Conservation (phyloP, 805 yeast species). For the Metschnikowia reukaufii region DNA sequence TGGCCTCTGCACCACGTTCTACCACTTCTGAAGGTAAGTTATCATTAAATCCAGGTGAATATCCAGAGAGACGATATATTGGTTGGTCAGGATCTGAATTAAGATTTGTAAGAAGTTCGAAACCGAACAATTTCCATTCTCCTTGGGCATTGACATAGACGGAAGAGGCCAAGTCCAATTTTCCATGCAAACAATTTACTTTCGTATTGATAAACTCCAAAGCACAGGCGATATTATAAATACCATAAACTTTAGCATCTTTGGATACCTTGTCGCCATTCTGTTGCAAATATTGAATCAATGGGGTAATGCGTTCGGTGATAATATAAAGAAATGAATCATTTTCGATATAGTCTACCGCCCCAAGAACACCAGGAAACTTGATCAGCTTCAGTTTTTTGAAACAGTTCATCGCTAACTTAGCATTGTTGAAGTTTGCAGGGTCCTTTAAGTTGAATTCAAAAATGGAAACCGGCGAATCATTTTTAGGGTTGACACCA, state of each 20-base stretch:
- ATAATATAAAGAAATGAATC: constrained; percentile 59
- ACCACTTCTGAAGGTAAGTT: constrained; percentile 50
- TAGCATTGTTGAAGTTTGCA: constrained; percentile 26
- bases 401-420: constrained; percentile 38
- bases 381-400: constrained; percentile 54
- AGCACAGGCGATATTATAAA: constrained; percentile 54
- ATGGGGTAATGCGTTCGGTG: constrained; percentile 65
- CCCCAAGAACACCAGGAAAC: constrained; percentile 66
- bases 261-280: constrained; percentile 25
- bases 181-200: constrained; percentile 63
- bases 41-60: constrained; percentile 25
- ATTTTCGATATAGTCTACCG: constrained; percentile 62
- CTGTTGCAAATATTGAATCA: constrained; percentile 40
- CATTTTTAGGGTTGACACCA: constrained; percentile 56
- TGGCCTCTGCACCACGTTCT: constrained; percentile 43
- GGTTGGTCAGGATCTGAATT: constrained; percentile 48
- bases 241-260: constrained; percentile 51
- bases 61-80: constrained; percentile 35
- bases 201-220: constrained; percentile 59
- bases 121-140: constrained; percentile 83
- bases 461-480: constrained; percentile 60
- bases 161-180: constrained; percentile 48
- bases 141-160: constrained; percentile 67
- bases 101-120: constrained; percentile 61
- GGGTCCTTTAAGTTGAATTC: constrained; percentile 54